Conservation (phyloP, 805 yeast species). For the Yamadazyma kitorensis region DNA sequence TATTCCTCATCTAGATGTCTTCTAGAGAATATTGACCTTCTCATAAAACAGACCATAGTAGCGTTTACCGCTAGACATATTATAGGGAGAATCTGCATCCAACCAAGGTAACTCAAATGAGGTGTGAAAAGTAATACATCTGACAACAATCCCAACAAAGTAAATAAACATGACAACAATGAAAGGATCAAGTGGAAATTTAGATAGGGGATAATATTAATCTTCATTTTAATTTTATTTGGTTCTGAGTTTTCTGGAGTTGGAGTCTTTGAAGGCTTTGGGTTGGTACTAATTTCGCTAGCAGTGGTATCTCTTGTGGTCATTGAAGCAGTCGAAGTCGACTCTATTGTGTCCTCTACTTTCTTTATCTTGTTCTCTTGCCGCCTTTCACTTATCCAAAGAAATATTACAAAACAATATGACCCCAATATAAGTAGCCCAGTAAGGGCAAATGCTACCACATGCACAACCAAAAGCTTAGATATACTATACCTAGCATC, state of each 20-base stretch:
- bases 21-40: constrained; percentile 61
- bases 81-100: constrained; percentile 74
- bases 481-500: constrained; percentile 38
- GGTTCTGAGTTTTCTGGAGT: too few species aligned
- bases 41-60: constrained; percentile 65
- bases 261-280: too few species aligned
- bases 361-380: constrained; percentile 4
- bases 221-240: constrained; percentile 5
- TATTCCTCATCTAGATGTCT: constrained; percentile 33
- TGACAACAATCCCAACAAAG: constrained; percentile 73
- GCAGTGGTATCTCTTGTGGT: too few species aligned
- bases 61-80: constrained; percentile 62
- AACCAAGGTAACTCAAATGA: constrained; percentile 76
- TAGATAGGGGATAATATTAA: constrained; percentile 34
- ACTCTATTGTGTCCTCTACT: neutral
- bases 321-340: too few species aligned
- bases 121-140: constrained; percentile 80
- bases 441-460: constrained; percentile 34
- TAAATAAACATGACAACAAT: constrained; percentile 64
- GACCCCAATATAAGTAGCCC: constrained; percentile 13
- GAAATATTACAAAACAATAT: neutral
- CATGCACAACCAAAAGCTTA: constrained; percentile 40
- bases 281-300: too few species aligned
- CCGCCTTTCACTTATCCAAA: constrained; percentile 1
- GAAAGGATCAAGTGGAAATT: constrained; percentile 56